Evolutionary conservation across 1,139 yeast species (phyloP), one percentile per base, ranked within the genome.

Genomic region (Debaryomycetaceae sp.): DNA sequence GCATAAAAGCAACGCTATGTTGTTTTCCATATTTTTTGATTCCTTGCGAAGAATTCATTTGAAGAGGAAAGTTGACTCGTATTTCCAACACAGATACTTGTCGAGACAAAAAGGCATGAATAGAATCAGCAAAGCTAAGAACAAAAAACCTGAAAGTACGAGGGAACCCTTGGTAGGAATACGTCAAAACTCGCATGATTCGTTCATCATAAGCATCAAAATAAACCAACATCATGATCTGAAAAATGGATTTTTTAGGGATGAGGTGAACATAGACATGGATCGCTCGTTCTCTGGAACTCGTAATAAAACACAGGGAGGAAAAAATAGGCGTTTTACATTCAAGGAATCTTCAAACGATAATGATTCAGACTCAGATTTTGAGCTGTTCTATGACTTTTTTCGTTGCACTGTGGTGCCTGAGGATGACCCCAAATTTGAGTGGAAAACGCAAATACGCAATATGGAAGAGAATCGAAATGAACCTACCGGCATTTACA

Each of bases 381-480:
- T 22, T 3, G 26, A 22, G 4, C 26, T 22, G 26, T 22, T 22
- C 11, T 3, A 22, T 22, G 26, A 22, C 26, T 8, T 8, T 8
- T 22, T 22, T 22, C 26, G 26, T 8, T 8, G 26, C 11, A 8
- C 26, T 22, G 4, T 8, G 11, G 26, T 22, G 11, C 26, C 7
- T 8, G 26, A 22, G 3, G 11, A 3, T 22, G 26, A 22, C 11
- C 26, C 26, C 7, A 22, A 8, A 11, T 22, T 22, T 22, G 26
- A 22, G 11, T 22, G 26, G 26, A 22, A 22, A 11, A 8, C 26
- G 7, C 26, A 22, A 22, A 22, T 22, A 3, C 26, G 26, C 11
- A 22, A 22, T 11, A 22, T 22, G 2, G 75, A 69, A 38, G 68
- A 61, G 36, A 67, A 63, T 35, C 66, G 56, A 31, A 46, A 49